Evolutionary conservation across 345 rosid genomes (phyloP).

Genomic region (Psidium guajava): DNA sequence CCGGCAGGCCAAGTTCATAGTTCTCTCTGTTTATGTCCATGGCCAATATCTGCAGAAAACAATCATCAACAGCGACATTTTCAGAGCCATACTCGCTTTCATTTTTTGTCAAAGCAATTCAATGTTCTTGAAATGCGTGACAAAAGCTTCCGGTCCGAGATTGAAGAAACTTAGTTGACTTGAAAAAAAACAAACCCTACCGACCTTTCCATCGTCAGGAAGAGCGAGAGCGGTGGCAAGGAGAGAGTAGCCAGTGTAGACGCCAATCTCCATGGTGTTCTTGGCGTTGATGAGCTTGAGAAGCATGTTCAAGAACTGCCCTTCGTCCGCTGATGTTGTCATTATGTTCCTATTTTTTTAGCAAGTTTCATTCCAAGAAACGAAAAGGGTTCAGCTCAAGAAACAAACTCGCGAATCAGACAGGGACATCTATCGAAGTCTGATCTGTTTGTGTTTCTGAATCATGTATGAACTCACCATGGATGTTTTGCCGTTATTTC

Average conservation of each 20-base stretch:
- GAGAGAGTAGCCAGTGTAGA: slow-evolving; percentile 97
- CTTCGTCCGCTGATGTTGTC: slow-evolving; percentile 98
- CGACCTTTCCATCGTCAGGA: slow-evolving; percentile 84
- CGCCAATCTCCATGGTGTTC: slow-evolving; percentile 99
- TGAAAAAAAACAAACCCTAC: background rate
- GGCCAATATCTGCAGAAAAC: slow-evolving; percentile 60
- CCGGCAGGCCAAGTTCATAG: slow-evolving; percentile 79
- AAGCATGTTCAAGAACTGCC: slow-evolving; percentile 87
- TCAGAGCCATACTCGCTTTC: background rate
- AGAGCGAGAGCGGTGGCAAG: slow-evolving; percentile 96
- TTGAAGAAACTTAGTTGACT: background rate
- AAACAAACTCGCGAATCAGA: background rate
- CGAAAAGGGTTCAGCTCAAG: background rate
- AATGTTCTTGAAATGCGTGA: background rate
- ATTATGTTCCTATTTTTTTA: slow-evolving; percentile 64
- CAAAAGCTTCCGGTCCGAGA: background rate
- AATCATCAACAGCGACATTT: background rate
- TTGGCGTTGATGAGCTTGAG: slow-evolving; percentile 90
- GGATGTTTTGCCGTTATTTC: slow-evolving; percentile 95
- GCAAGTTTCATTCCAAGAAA: background rate
- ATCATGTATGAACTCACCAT: slow-evolving; percentile 29
- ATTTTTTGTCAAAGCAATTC: background rate
- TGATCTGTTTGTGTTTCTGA: background rate
- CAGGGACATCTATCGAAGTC: background rate
- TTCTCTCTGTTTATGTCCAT: slow-evolving; percentile 95